phyloP scores from a whole-genome alignment of 2,329 filamentous ascomycete species.

The Hypoxylon sp. region DNA sequence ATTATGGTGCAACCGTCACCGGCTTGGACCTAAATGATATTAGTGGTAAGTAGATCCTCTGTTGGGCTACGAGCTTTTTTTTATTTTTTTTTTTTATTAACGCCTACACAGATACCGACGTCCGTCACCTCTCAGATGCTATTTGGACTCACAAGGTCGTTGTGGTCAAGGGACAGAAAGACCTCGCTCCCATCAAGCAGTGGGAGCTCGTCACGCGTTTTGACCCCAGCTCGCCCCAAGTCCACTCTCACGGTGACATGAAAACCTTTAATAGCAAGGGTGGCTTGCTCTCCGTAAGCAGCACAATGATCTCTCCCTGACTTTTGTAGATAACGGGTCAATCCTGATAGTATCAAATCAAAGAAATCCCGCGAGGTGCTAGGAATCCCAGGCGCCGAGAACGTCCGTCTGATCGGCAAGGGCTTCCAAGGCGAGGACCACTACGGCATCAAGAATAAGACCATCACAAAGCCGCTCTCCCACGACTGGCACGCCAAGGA shows the following conservation, averaged over 20 bases:
- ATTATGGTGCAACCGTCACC: slow-evolving; percentile 49
- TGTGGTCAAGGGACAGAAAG: slow-evolving; percentile 53
- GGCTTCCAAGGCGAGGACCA: slow-evolving; percentile 55
- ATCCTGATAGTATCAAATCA: slow-evolving; percentile 4
- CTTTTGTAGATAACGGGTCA: background rate
- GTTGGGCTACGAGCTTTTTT: background rate
- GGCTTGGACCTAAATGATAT: slow-evolving; percentile 51
- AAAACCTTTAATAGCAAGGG: slow-evolving; percentile 52
- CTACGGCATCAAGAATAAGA: slow-evolving; percentile 52
- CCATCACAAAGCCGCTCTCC: slow-evolving; percentile 41
- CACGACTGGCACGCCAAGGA: slow-evolving; percentile 50
- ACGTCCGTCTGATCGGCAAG: slow-evolving; percentile 55
- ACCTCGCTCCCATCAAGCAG: slow-evolving; percentile 52
- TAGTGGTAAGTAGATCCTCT: slow-evolving; percentile 33
- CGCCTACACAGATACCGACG: slow-evolving; percentile 45
- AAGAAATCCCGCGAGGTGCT: slow-evolving; percentile 46
- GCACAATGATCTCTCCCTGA: background rate
- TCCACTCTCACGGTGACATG: slow-evolving; percentile 53
- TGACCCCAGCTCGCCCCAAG: slow-evolving; percentile 50
- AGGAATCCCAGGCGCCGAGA: slow-evolving; percentile 53
- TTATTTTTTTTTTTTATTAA: background rate
- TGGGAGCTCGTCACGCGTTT: slow-evolving; percentile 55
- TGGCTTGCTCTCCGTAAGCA: slow-evolving; percentile 48
- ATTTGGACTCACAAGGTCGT: slow-evolving; percentile 55
- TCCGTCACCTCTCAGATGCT: slow-evolving; percentile 48